phyloP scores from a whole-genome alignment of 139 green algal genomes.

The Yamagishiella unicocca region DNA sequence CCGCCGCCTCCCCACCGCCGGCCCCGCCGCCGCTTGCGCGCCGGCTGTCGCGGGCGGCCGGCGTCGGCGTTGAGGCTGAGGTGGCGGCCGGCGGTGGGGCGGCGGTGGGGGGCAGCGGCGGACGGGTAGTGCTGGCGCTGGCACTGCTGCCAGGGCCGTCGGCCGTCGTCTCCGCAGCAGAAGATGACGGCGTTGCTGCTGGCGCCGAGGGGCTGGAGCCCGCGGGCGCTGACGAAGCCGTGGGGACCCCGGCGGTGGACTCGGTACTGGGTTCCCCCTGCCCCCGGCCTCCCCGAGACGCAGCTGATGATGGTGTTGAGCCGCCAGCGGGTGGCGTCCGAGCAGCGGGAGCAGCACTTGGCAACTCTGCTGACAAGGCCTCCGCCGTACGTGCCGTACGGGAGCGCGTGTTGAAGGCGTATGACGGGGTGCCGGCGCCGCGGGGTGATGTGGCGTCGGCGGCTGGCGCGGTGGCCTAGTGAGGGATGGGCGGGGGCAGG shows the following conservation, averaged over 20 bases:
- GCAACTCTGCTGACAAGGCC: neutral
- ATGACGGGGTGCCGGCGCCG: neutral
- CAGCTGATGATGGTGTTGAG: neutral
- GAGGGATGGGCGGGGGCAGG: too few species aligned
- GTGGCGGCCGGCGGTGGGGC: too few species aligned
- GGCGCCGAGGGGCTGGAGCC: too few species aligned
- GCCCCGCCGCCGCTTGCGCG: neutral
- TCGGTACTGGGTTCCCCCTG: too few species aligned
- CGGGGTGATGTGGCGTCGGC: neutral
- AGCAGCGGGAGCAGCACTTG: too few species aligned
- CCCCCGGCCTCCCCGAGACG: too few species aligned
- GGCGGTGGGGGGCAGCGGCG: neutral
- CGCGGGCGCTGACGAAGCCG: too few species aligned
- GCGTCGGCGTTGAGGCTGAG: neutral
- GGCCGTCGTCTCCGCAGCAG: too few species aligned
- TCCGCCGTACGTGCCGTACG: constrained; percentile 16
- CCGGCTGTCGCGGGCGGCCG: neutral
- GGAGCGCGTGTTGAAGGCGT: constrained; percentile 43
- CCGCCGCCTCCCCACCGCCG: neutral
- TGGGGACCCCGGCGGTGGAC: too few species aligned
- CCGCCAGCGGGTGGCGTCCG: too few species aligned
- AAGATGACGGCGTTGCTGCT: too few species aligned
- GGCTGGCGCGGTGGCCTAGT: neutral
- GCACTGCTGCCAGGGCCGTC: neutral
- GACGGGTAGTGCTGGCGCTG: neutral